These are phyloP conservation scores for Mychonastes homosphaera DNA, from an alignment of 139 green algal genomes.

Conservation along the genomic window DNA sequence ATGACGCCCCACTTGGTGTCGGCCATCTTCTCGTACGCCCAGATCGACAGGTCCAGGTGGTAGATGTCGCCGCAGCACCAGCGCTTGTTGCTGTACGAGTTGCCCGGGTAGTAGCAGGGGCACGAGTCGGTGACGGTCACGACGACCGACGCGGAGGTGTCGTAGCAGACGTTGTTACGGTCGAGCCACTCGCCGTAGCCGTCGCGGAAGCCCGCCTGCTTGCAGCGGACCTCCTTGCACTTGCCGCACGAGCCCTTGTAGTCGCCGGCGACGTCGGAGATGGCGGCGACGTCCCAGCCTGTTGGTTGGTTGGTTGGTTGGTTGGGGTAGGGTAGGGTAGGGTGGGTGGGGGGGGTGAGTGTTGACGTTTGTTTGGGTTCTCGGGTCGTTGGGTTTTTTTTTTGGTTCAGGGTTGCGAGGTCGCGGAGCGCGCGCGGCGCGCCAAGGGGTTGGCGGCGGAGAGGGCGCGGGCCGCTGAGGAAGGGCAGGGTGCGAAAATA, in stretches of 20 bases:
- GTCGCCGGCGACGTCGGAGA: constrained; percentile 7
- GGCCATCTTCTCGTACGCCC: constrained; percentile 31
- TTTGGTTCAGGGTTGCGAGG: background rate
- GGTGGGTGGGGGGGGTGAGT: too few relatives aligned
- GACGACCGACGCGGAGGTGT: constrained; percentile 18
- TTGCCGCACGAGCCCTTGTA: constrained; percentile 12
- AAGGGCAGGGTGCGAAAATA: too few relatives aligned
- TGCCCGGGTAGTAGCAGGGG: constrained; percentile 13
- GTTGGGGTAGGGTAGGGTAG: background rate
- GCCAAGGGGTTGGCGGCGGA: background rate
- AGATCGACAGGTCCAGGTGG: constrained; percentile 23
- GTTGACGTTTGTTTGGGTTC: too few relatives aligned
- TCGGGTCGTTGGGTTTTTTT: too few relatives aligned
- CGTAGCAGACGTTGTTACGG: constrained; percentile 16
- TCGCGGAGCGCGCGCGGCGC: background rate
- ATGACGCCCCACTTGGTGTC: constrained; percentile 27
- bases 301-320: background rate
- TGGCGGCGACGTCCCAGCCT: constrained; percentile 23
- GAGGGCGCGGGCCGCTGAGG: background rate
- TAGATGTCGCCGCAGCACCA: constrained; percentile 31
- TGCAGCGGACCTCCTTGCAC: constrained; percentile 27
- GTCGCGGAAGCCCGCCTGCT: constrained; percentile 15
- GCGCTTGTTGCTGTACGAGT: constrained; percentile 33
- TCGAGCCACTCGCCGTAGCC: constrained; percentile 22
- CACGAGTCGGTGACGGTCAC: constrained; percentile 34